Evolutionary conservation across 805 yeast species (phyloP), one percentile per base, ranked within the genome.

Genomic region (Blastobotrys terrestris): DNA sequence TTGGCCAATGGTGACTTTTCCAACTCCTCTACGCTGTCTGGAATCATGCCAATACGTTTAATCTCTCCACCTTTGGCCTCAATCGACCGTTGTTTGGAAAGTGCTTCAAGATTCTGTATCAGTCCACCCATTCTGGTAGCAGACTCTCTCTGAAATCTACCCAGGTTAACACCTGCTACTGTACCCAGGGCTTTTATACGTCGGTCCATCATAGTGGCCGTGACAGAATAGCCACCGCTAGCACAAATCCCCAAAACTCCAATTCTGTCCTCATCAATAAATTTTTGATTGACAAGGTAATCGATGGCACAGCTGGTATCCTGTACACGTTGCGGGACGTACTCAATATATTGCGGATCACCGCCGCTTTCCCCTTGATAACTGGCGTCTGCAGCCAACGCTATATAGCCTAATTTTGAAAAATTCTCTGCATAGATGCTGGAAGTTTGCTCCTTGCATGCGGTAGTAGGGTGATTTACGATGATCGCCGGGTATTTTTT

Each of bases 361-460:
- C 60, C 60, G 2, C 48, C 45, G 11, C 48, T 31, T 7, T 31
- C 60, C 18, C 60, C 60, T 18, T 57, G 56, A 45, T 31, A 53
- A 6, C 52, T 21, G 4, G 59, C 54, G 19, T 57, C 60, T 18
- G 44, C 54, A 16, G 58, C 53, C 1, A 57, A 2, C 2, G 52
- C 44, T 2, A 56, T 35, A 39, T 42, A 54, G 22, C 59, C 55
- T 0, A 35, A n/a, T 14, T 49, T 44, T 31, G 54, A 47, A 6
- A 57, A 44, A 16, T 15, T 31, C 5, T 44, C 26, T 3, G 55
- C 59, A 16, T 55, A 52, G 16, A 49, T 5, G 21, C 52, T 48
- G 1, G 60, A 42, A 7, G 56, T 44, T 42, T 57, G 60, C 20
- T 57, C 59, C 46, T 57, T 57, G 39, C 41, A 39, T 11, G 54